Base-by-base conservation (phyloP, 441 rosid genomes). In the Euphorbia schlechtendalii region DNA sequence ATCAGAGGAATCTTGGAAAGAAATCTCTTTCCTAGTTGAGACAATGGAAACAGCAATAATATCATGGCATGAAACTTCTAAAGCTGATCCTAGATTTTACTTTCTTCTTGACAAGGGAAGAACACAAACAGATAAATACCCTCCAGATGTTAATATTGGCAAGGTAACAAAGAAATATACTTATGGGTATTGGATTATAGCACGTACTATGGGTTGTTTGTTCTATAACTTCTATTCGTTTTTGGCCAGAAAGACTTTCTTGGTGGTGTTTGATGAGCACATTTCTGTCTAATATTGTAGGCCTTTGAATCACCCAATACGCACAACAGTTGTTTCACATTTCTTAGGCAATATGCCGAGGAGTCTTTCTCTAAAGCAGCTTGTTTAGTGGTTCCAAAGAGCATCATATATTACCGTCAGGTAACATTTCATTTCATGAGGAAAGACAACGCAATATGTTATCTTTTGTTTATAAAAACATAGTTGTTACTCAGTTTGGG, bases 221-320 rank as follows among this genome's bases (percentile, higher is more conserved):
- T 25, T 59, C 25, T 4, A 7, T 51, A 21, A 3, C 53, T 15
- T 41, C n/a, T 49, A 52, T 12, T 56, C 36, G 8, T 56, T 18
- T 63, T 38, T 55, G 41, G 54, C 20, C 27, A 54, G 40, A 55
- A 38, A 41, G 55, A 30, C 27, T 3, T 65, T 65, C 25, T 51
- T 41, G 24, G 17, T 21, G 25, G 36, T 63, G n/a, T n/a, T n/a
- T 52, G 17, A 20, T 25, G 28, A 54, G 70, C 40, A 38, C 27
- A 52, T 38, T 56, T 62, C 69, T 77, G 46, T 52, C 56, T 69
- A 18, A 45, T 76, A 63, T 69, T 57, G 63, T 82, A 93, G 98
- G 98, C 97, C 49, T 90, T 93, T 80, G 96, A 93, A 78, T 90
- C 98, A 27, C 98, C 97, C 20, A 73, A 88, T 56, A 86, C 92